Conservation (phyloP, 768 basidiomycete genomes). For the Lactarius evosmus region DNA sequence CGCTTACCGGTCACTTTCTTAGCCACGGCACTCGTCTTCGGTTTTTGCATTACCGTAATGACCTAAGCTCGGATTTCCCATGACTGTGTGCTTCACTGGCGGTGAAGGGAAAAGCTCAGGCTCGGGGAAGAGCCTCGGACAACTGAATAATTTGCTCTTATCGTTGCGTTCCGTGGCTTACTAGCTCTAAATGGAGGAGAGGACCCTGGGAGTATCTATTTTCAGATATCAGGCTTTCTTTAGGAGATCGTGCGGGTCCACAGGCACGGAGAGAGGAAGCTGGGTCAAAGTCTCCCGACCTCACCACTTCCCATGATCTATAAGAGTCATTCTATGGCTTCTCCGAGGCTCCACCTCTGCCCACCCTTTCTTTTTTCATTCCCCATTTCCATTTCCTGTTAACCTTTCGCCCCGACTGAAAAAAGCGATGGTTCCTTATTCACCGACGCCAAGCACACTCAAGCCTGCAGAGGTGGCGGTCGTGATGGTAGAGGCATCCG, state of each 20-base stretch:
- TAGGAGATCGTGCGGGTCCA: not conserved
- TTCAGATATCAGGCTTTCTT: too few species aligned
- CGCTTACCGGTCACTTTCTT: not conserved
- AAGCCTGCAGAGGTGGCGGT: slow-evolving; percentile 57
- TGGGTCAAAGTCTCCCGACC: not conserved
- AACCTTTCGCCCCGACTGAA: not conserved
- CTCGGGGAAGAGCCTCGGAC: not conserved
- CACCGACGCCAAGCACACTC: slow-evolving; percentile 51
- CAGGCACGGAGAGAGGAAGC: not conserved
- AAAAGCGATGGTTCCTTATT: slow-evolving; percentile 23
- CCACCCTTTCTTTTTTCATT: not conserved
- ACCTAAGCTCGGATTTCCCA: too few species aligned
- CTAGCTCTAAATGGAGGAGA: not conserved
- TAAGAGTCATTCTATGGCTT: not conserved
- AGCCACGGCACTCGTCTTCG: not conserved
- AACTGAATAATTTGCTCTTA: not conserved
- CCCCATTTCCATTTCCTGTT: not conserved
- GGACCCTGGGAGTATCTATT: not conserved
- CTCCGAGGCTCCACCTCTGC: not conserved
- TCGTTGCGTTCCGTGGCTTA: too few species aligned
- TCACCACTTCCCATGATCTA: not conserved
- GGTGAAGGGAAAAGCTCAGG: not conserved
- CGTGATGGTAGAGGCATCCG: slow-evolving; percentile 52
- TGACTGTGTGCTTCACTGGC: not conserved
- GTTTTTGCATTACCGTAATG: too few species aligned